Evolutionary conservation across 2,329 filamentous ascomycete genomes (phyloP), one percentile per base, ranked within the genome.

Genomic region (Penicillium psychrosexuale): DNA sequence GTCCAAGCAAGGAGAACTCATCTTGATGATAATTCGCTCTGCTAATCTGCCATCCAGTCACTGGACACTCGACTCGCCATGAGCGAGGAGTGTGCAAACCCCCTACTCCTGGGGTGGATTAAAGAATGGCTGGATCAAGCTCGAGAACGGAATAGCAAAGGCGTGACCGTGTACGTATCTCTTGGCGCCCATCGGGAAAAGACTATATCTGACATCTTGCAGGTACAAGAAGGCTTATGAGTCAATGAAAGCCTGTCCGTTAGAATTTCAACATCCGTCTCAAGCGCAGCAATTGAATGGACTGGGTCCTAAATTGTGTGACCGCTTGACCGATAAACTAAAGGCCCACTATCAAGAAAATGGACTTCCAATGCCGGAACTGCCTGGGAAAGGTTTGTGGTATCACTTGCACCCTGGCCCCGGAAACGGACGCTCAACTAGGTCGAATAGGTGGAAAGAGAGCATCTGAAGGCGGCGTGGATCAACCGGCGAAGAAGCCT

Each of bases 181-280:
- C 43, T 38, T n/a, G 42, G 36, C 13, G 50, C 15, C 8, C 5
- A 34, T 5, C 38, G 30, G 47, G 27, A 38, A 22, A 22, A n/a
- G 12, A 47, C 34, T 19, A 8, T 27, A 40, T 49, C 62, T 64
- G 54, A 58, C 33, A 24, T 30, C 8, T 13, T 43, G 3, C n/a
- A 86, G 83, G 0, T 93, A 91, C 71, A 88, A 84, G 60, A 84
- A 87, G 63, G 90, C 90, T 1, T 90, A 90, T 66, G 82, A 90
- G 55, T 88, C 89, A 2, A 82, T 94, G 70, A 89, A 86, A 72
- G 83, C 83, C 12, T 92, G 89, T 60, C 89, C 90, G 0, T 76
- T 90, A 37, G 73, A 75, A 1, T 89, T 91, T 61, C 76, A 82
- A 17, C 90, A 94, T 68, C 89, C 90, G 2, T 84, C 85, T 6